Evolutionary conservation across 129 eudicot species (phyloP).

Genomic region (Cynara cardunculus): DNA sequence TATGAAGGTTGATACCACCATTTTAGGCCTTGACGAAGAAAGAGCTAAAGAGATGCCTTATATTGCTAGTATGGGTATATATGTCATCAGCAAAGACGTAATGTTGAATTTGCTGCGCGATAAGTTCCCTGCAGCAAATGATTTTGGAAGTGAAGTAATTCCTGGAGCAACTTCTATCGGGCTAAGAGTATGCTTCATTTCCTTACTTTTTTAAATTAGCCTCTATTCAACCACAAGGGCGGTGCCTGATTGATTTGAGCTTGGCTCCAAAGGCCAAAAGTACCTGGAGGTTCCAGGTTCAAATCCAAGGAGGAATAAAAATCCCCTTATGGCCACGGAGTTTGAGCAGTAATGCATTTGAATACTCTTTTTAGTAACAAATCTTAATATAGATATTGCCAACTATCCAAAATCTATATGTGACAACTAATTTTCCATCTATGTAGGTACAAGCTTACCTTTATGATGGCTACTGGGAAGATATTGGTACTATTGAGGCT

Average conservation of each 20-base stretch:
- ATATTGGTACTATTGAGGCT: slow-evolving; percentile 96
- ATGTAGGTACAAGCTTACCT: slow-evolving; percentile 88
- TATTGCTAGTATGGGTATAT: slow-evolving; percentile 88
- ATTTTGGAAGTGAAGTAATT: slow-evolving; percentile 98
- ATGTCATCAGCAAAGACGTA: slow-evolving; percentile 81
- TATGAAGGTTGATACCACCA: slow-evolving; percentile 89
- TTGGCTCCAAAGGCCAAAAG: too few relatives aligned
- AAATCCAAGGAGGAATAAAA: too few relatives aligned
- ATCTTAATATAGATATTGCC: neutral
- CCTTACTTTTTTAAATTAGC: neutral
- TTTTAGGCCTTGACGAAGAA: slow-evolving; percentile 74
- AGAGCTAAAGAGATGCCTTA: slow-evolving; percentile 90
- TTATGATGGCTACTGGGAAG: slow-evolving; percentile 98
- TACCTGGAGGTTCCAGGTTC: too few relatives aligned
- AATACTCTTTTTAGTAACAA: neutral
- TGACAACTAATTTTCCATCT: slow-evolving; percentile 16
- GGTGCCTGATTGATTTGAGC: too few relatives aligned
- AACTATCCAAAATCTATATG: slow-evolving; percentile 7
- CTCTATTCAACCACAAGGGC: too few relatives aligned
- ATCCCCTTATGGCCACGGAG: too few relatives aligned
- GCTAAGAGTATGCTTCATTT: slow-evolving; percentile 55
- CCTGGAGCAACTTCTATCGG: slow-evolving; percentile 94
- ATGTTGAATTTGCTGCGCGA: slow-evolving; percentile 77
- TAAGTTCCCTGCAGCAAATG: slow-evolving; percentile 85
- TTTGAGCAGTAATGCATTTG: neutral